These are phyloP conservation scores for Chlorella sp. DNA, from an alignment of 139 green algal genomes.

Conservation along the genomic window DNA sequence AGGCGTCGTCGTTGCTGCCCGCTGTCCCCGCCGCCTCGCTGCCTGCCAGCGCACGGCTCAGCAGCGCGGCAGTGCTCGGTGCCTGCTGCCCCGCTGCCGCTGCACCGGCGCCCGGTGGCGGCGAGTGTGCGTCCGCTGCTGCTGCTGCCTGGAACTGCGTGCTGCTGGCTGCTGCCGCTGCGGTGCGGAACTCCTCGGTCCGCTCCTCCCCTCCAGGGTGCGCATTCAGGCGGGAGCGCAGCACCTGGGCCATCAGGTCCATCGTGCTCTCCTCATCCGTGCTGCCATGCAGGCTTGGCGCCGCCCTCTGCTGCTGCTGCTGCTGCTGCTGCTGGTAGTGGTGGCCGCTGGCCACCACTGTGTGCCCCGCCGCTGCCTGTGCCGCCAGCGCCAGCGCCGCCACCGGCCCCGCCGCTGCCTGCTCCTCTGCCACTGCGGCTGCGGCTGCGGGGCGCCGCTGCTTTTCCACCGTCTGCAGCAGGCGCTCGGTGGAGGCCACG, in stretches of 20 bases:
- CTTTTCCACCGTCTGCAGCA: slow-evolving; percentile 37
- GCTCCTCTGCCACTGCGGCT: not conserved
- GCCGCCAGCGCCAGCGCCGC: slow-evolving; percentile 15
- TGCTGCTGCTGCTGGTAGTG: not conserved
- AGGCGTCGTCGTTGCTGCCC: not conserved
- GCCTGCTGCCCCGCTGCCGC: not conserved
- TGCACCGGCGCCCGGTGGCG: not conserved
- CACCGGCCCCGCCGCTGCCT: not conserved
- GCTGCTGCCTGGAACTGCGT: not conserved
- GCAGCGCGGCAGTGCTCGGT: not conserved
- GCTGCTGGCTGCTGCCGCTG: not conserved
- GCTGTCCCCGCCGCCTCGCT: not conserved
- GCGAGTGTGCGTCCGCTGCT: not conserved
- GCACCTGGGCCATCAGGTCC: slow-evolving; percentile 43
- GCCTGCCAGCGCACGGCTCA: not conserved
- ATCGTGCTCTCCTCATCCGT: slow-evolving; percentile 48
- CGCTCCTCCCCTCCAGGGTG: not conserved
- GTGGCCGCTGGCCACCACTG: not conserved
- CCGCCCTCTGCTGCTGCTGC: not conserved
- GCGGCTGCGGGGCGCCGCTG: slow-evolving; percentile 11
- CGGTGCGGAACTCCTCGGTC: not conserved
- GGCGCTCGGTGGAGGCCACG: slow-evolving; percentile 31
- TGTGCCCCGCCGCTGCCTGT: not conserved
- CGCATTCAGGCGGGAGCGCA: not conserved
- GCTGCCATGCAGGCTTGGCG: not conserved